Evolutionary conservation across 805 yeast genomes (phyloP), one percentile per base, ranked within the genome.

Genomic region (Nakazawaea wickerhamii): DNA sequence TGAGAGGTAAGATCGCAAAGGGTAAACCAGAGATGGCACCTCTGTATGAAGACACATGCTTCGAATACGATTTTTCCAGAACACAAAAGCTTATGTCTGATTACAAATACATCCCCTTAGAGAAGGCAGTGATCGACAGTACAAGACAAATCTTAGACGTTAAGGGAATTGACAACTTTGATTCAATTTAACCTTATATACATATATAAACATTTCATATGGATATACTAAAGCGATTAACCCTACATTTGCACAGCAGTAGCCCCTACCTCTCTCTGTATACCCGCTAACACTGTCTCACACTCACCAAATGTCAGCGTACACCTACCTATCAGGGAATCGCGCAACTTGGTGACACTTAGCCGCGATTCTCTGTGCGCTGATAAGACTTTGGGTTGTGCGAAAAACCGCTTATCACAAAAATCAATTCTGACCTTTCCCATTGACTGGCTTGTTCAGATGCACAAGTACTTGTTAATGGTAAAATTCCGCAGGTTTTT

Each of bases 1-100:
- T 72, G 44, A 58, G 56, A 38, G 74, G 70, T n/a, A 67, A 67
- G 46, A 57, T 77, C 33, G 67, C 79, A 2, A 62, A 53, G 10
- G 73, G 72, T 18, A 53, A 56, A 19, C 72, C 75, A 14, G 55
- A 49, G 6, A 36, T 43, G 6, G 53, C 49, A 30, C 47, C 38
- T 6, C 21, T 15, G 23, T 15, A 7, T 25, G 38, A 23, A 10
- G 17, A 35, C 3, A 25, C 11, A 5, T 9, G 9, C n/a, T n/a
- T 10, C 15, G 17, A 17, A 8, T 41, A 21, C 33, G 57, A 56
- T 38, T 30, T 44, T 20, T 39, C 48, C 11, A 25, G 43, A 6
- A 41, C 53, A 11, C 9, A 39, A 3, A 43, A 55, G 27, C 30
- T 60, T 8, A 28, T 28, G 3, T 48, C 68, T 17, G 77, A 71